Evolutionary conservation across 345 rosid genomes (phyloP).

Genomic region (Eucalyptus urophylla): DNA sequence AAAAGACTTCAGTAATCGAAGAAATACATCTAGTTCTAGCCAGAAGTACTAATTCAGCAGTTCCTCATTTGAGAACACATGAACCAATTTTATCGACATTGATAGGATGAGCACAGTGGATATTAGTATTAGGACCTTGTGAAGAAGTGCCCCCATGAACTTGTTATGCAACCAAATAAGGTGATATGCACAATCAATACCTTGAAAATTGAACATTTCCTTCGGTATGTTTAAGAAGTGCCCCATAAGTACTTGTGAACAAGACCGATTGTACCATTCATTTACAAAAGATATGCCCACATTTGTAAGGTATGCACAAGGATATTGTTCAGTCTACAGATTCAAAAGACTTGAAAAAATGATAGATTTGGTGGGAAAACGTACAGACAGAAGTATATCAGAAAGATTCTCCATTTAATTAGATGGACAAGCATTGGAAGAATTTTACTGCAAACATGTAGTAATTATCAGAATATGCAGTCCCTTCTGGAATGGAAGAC

Average conservation of each 20-base stretch:
- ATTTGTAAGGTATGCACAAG: neutral
- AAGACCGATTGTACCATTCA: neutral
- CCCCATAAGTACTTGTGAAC: neutral
- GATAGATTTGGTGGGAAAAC: neutral
- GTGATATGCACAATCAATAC: neutral
- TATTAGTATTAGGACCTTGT: neutral
- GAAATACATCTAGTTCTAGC: neutral
- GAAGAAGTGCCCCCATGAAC: neutral
- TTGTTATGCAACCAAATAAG: neutral
- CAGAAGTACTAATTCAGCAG: neutral
- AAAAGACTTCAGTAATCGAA: neutral
- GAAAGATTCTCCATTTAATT: neutral
- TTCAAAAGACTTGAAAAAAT: neutral
- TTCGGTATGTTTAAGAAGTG: neutral
- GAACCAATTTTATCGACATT: neutral
- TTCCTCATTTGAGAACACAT: neutral
- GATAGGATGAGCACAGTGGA: neutral
- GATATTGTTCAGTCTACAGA: neutral
- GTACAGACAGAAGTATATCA: neutral
- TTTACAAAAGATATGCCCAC: neutral
- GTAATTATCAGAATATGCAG: neutral
- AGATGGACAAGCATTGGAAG: neutral
- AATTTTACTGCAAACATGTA: neutral
- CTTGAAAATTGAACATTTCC: neutral
- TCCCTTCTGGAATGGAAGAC: neutral